phyloP scores from a whole-genome alignment of 805 yeast species.

The Diddensiella caesifluorescens region DNA sequence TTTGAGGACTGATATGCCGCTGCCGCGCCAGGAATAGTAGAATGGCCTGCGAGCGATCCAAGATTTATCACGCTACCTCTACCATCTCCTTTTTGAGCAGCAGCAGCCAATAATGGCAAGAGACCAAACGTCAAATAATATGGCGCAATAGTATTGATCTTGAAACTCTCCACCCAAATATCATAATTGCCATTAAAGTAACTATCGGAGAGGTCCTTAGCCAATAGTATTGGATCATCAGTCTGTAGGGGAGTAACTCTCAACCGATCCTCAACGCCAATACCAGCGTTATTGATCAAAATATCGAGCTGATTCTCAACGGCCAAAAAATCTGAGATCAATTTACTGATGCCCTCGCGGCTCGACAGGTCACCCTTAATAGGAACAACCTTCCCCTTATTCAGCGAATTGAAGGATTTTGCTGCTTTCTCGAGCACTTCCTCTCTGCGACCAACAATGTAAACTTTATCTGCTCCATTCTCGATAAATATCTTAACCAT shows the following conservation, averaged over 20 bases:
- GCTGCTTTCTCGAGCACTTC: slow-evolving; percentile 47
- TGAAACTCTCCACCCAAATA: slow-evolving; percentile 10
- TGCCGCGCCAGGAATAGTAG: slow-evolving; percentile 36
- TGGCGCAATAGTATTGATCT: slow-evolving; percentile 13
- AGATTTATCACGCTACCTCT: slow-evolving; percentile 51
- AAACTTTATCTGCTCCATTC: slow-evolving; percentile 63
- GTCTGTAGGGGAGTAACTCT: background rate
- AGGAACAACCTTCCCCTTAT: slow-evolving; percentile 15
- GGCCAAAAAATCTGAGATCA: background rate
- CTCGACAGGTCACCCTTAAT: slow-evolving; percentile 8
- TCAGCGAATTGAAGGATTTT: slow-evolving; percentile 10
- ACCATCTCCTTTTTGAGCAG: slow-evolving; percentile 35
- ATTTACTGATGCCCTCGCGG: slow-evolving; percentile 7
- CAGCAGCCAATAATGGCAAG: slow-evolving; percentile 15
- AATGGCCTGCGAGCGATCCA: slow-evolving; percentile 49
- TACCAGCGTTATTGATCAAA: slow-evolving; percentile 35
- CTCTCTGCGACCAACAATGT: slow-evolving; percentile 50
- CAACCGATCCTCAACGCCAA: slow-evolving; percentile 6
- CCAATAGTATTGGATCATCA: background rate
- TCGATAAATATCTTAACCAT: slow-evolving; percentile 66
- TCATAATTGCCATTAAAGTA: slow-evolving; percentile 11
- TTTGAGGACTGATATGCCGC: slow-evolving; percentile 57
- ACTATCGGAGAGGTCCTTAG: slow-evolving; percentile 11
- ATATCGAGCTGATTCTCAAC: slow-evolving; percentile 25
- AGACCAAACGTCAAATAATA: slow-evolving; percentile 17